Conservation (phyloP, 2,329 filamentous ascomycete species). For the Ophiostoma pallidulum region DNA sequence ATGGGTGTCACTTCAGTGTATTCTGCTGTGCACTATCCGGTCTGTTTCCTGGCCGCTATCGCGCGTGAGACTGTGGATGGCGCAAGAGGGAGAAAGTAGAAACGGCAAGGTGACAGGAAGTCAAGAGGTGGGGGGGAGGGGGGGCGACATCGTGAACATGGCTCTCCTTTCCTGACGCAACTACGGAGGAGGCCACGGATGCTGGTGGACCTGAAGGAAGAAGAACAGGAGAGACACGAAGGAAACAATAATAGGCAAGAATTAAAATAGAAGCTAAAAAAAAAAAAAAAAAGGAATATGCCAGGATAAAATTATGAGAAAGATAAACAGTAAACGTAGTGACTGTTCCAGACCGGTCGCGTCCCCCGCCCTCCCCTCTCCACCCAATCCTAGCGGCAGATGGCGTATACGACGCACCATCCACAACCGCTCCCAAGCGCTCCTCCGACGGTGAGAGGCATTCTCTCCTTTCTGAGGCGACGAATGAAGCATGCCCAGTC, state of each 20-base stretch:
- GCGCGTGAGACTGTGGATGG: constrained; percentile 1
- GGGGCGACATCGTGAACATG: too few relatives aligned
- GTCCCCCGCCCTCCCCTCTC: too few relatives aligned
- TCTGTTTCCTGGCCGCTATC: neutral
- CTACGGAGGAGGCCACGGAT: too few relatives aligned
- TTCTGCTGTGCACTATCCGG: too few relatives aligned
- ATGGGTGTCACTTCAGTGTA: too few relatives aligned
- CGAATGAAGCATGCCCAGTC: too few relatives aligned
- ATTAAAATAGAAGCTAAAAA: neutral
- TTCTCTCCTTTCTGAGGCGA: too few relatives aligned
- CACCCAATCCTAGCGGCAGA: constrained; percentile 4
- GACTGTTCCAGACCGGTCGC: constrained; percentile 9
- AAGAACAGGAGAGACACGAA: neutral
- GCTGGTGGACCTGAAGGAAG: too few relatives aligned
- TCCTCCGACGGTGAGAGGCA: too few relatives aligned
- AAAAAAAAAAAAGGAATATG: neutral
- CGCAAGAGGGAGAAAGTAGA: neutral
- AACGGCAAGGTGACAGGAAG: neutral
- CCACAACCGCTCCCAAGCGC: too few relatives aligned
- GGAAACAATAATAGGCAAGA: neutral
- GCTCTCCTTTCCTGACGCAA: too few relatives aligned
- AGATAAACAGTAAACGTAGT: neutral
- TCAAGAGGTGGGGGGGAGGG: neutral
- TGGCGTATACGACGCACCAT: neutral
- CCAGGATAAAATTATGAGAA: neutral